Base-by-base conservation (phyloP, 345 rosid species). In the Gynandropsis gynandra region DNA sequence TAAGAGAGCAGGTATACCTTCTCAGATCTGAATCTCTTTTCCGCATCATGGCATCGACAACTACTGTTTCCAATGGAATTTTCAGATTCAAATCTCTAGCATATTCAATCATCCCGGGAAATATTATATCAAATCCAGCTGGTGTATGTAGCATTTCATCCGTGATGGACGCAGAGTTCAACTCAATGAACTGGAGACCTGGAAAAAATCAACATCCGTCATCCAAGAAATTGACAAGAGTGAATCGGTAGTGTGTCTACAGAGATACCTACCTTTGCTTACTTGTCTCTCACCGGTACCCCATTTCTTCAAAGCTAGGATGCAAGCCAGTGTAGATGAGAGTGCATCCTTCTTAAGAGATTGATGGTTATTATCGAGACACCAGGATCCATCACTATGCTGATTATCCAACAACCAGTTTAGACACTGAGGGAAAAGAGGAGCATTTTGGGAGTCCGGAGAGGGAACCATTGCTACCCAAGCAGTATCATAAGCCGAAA, bases 401-500 rank as follows among this genome's bases (percentile, higher is more conserved):
- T 89, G 97, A 65, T 86, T 80, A 8, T 83, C 85, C 72, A 75
- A 47, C 47, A 89, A 61, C 97, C 97, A 89, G 20, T 63, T 71
- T 50, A 74, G 14, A 42, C 90, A 80, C 52, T 72, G 65, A 12
- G 94, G 97, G 66, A 89, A 89, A 65, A 61, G 81, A 31, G 98
- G 85, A 13, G 52, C 47, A 2, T 56, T 34, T 0, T 58, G 56
- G n/a, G 83, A 77, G 52, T 51, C 66, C 1, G 71, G 77, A 37
- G 85, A 80, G 41, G 88, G 95, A 39, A 78, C 71, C 98, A 86
- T 90, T 32, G 98, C 92, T 29, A 86, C 81, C 95, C 96, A 86
- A 37, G 94, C 92, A 63, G 92, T 89, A 68, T 89, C 97, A 39
- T 83, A 86, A 0, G 94, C 69, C 18, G 97, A 89, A 43, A 75